Evolutionary conservation across 192 early-diverging fungal genomes (phyloP), one percentile per base, ranked within the genome.

Genomic region (Coemansia sp.): DNA sequence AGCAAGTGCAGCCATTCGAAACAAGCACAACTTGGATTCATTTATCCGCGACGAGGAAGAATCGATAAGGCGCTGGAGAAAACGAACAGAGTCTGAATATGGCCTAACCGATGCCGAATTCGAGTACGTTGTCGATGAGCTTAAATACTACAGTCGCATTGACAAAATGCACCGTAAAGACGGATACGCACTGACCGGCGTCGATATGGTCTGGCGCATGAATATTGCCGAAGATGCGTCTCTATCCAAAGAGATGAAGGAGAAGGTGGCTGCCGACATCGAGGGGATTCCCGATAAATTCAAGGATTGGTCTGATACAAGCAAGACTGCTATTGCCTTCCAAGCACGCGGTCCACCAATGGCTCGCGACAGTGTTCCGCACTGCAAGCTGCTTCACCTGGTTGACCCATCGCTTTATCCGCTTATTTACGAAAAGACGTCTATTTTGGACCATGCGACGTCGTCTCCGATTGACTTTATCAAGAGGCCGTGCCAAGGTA

Each of bases 331-430:
- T 6, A 9, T 6, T 34, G 9, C 32, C 9, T 34, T 34, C 9
- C 5, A 34, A 9, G 9, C 32, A 6, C 32, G 32, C 32, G 9
- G 32, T 34, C 32, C 32, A 34, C n/a, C n/a, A 9, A 34, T 6
- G 32, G 9, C 32, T 59, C 14, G 46, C 4, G 16, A 48, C 13
- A 22, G 46, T 48, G 16, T 5, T 18, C 13, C 18, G 16, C 14
- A 48, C 13, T 48, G 50, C 50, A 22, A 62, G 55, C 66, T 81
- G 16, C 59, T 68, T 10, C 58, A 72, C 23, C 42, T 81, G 18
- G 48, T 81, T 8, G 74, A 75, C 32, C 78, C 73, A 24, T 81
- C 73, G 11, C 57, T 81, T 22, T 72, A 57, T 50, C 69, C 68
- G n/a, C 57, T 81, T 20, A 16, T 72, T 8, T 65, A 65, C 56